Evolutionary conservation across 352 stramenopile genomes (phyloP).

Genomic region (Pythium chondricola): DNA sequence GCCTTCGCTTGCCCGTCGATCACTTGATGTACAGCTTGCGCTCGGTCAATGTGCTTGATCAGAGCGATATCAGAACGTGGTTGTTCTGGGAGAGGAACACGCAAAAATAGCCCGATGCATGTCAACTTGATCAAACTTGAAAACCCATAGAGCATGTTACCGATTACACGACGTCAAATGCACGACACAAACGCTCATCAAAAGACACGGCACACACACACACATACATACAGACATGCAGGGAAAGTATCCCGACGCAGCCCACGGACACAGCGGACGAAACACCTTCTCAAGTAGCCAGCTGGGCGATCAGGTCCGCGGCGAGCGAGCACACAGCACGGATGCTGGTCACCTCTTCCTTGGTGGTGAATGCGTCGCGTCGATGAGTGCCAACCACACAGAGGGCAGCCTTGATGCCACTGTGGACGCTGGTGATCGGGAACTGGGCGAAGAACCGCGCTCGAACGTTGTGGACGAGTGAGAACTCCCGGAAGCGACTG

Average conservation of each 20-base stretch:
- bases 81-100: too few relatives aligned
- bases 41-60: too few relatives aligned
- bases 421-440: conserved; percentile 25
- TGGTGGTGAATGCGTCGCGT: conserved; percentile 24
- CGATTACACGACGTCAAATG: background rate
- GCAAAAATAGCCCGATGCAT: conserved; percentile 22
- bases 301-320: conserved; percentile 34
- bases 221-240: conserved; percentile 2
- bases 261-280: conserved; percentile 1
- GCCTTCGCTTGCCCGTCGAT: background rate
- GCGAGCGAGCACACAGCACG: conserved; percentile 47
- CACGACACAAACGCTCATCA: background rate
- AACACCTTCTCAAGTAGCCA: background rate
- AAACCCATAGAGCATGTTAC: too few relatives aligned
- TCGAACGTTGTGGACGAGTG: conserved; percentile 28
- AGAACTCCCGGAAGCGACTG: conserved; percentile 25
- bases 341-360: conserved; percentile 39
- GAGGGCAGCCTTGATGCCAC: conserved; percentile 25
- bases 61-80: too few relatives aligned
- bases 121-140: too few relatives aligned
- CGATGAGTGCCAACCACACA: conserved; percentile 28
- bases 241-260: too few relatives aligned
- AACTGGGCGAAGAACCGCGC: conserved; percentile 54
- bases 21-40: background rate
- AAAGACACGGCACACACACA: conserved; percentile 3